Conservation (phyloP, 352 stramenopile species). For the Phytophthora pisi region DNA sequence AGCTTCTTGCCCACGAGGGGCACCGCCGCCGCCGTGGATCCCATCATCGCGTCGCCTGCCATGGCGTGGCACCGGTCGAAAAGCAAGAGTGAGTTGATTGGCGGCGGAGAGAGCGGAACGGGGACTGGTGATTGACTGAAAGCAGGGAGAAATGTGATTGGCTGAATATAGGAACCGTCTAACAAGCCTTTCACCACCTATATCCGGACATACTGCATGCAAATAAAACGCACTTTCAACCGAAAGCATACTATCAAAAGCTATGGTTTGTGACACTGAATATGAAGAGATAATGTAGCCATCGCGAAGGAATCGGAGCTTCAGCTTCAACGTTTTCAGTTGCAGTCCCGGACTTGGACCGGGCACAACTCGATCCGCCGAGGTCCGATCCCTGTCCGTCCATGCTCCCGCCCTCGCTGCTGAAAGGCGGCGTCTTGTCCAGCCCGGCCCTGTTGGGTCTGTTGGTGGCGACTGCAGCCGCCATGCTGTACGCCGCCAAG, state of each 20-base stretch:
- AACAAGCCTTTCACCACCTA: too few relatives aligned
- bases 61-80: constrained; percentile 3
- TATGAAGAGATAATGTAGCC: too few relatives aligned
- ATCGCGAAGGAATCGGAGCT: too few relatives aligned
- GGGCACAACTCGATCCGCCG: too few relatives aligned
- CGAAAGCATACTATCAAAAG: too few relatives aligned
- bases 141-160: not conserved
- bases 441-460: constrained; percentile 2
- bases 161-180: too few relatives aligned
- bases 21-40: constrained; percentile 28
- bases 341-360: too few relatives aligned
- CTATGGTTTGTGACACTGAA: too few relatives aligned
- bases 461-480: not conserved
- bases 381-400: not conserved
- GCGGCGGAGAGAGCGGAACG: not conserved
- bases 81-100: constrained; percentile 4
- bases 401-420: constrained; percentile 10
- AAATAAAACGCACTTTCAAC: too few relatives aligned
- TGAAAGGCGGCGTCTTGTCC: not conserved
- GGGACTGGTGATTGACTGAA: not conserved
- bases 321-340: too few relatives aligned
- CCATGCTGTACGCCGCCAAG: constrained; percentile 2
- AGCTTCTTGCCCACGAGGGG: constrained; percentile 88
- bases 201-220: too few relatives aligned
- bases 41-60: constrained; percentile 3